A percentile compares a stretch with the other conserved stretches of the same genome.
Evolutionary conservation across 148 eudicot genomes (phyloP).

Genomic region (Amaranthus palmeri): DNA sequence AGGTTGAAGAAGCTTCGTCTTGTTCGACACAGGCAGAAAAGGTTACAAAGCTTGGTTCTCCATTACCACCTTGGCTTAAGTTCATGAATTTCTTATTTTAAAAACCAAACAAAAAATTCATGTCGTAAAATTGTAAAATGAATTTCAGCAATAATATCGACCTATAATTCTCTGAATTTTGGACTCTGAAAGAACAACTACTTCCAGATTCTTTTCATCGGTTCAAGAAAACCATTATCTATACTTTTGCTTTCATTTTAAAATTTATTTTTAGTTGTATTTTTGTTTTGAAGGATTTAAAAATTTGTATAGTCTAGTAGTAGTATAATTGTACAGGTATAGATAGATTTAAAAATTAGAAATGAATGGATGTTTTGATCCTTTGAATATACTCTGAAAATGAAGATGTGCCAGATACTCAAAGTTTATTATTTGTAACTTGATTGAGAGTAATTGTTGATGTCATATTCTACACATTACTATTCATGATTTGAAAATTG

Average conservation of each 20-base stretch:
- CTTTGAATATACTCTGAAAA: conserved; percentile 1
- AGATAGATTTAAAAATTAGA: not conserved
- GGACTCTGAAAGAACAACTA: not conserved
- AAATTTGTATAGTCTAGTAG: not conserved
- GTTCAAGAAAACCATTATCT: not conserved
- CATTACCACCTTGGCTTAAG: conserved; percentile 59
- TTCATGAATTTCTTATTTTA: conserved; percentile 39
- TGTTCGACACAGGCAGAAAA: conserved; percentile 60
- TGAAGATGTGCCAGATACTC: not conserved
- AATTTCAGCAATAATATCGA: too few relatives aligned
- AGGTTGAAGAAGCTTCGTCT: conserved; percentile 8
- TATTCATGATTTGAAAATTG: too few relatives aligned
- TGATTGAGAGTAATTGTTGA: too few relatives aligned
- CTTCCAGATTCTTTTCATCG: not conserved
- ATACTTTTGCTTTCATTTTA: not conserved
- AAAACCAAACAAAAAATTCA: not conserved
- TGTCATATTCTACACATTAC: too few relatives aligned
- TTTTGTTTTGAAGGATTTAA: not conserved
- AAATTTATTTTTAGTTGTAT: not conserved
- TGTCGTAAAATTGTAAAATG: too few relatives aligned
- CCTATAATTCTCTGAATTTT: not conserved
- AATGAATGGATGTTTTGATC: not conserved
- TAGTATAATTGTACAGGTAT: conserved; percentile 4
- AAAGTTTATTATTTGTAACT: too few relatives aligned
- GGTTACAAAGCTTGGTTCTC: conserved; percentile 24